These are phyloP conservation scores for Arabidopsis thaliana DNA, from an alignment of 345 rosid genomes.

Conservation along the genomic window DNA sequence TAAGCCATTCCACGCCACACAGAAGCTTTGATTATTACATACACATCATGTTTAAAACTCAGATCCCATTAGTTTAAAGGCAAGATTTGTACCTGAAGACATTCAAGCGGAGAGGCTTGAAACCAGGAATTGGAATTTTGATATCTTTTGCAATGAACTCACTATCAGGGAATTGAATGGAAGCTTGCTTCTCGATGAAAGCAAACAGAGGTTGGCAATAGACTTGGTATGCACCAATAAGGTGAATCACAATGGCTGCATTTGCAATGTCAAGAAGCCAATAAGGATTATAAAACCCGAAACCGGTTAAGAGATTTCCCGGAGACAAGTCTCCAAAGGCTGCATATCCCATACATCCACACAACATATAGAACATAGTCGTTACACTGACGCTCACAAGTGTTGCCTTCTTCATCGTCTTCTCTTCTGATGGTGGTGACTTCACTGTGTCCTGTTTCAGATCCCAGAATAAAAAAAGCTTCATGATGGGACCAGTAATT, in stretches of 20 bases:
- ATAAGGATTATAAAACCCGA: slow-evolving; percentile 82
- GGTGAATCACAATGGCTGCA: slow-evolving; percentile 83
- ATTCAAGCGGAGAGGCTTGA: slow-evolving; percentile 54
- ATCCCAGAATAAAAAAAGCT: not conserved
- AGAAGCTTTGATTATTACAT: slow-evolving; percentile 13
- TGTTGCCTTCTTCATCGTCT: slow-evolving; percentile 89
- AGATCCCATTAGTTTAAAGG: not conserved
- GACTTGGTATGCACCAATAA: slow-evolving; percentile 91
- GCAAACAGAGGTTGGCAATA: slow-evolving; percentile 87
- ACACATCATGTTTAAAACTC: not conserved
- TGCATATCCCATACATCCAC: slow-evolving; percentile 92
- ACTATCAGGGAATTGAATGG: slow-evolving; percentile 54
- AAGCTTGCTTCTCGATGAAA: slow-evolving; percentile 70
- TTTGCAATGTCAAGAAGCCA: slow-evolving; percentile 96
- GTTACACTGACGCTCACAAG: slow-evolving; percentile 69
- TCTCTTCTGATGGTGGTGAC: slow-evolving; percentile 82
- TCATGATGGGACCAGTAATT: not conserved
- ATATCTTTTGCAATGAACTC: slow-evolving; percentile 65
- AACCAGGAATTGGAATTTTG: slow-evolving; percentile 59
- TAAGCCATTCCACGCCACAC: slow-evolving; percentile 19
- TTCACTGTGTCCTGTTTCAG: slow-evolving; percentile 44
- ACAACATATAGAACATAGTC: slow-evolving; percentile 85
- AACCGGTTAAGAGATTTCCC: slow-evolving; percentile 81
- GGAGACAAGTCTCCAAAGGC: slow-evolving; percentile 89
- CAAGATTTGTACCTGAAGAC: slow-evolving; percentile 53